Conservation (phyloP, 768 basidiomycete species). For the Leccinum obscurum region DNA sequence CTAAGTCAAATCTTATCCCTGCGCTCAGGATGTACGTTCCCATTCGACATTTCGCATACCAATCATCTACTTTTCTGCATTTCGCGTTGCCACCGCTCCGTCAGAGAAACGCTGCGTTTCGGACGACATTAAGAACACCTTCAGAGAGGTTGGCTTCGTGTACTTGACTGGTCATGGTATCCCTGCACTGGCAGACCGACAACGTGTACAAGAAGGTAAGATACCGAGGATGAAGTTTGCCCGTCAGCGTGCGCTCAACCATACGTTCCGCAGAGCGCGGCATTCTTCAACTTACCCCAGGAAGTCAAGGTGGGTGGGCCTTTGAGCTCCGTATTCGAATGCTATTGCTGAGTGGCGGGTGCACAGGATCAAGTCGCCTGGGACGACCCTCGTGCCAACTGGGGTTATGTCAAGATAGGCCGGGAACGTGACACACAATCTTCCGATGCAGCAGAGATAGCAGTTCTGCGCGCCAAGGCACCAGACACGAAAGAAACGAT, state of each 20-base stretch:
- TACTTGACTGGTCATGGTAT: conserved; percentile 79
- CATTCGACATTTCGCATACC: conserved; percentile 62
- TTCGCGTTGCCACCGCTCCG: conserved; percentile 48
- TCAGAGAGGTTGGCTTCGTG: conserved; percentile 79
- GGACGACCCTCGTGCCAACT: conserved; percentile 83
- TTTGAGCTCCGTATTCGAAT: background rate
- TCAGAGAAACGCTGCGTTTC: conserved; percentile 65
- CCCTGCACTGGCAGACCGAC: conserved; percentile 47
- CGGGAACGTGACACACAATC: conserved; percentile 82
- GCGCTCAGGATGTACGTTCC: conserved; percentile 34
- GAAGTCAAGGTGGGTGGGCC: conserved; percentile 52
- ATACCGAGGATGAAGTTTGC: conserved; percentile 6
- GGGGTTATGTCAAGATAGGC: conserved; percentile 80
- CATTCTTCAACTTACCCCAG: conserved; percentile 68
- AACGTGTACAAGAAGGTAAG: conserved; percentile 65
- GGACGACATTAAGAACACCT: conserved; percentile 66
- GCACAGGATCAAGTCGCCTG: conserved; percentile 63
- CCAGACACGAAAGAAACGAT: conserved; percentile 85
- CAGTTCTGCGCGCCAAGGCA: conserved; percentile 65
- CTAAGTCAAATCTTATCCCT: conserved; percentile 5
- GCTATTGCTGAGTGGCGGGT: background rate
- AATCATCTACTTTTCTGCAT: conserved; percentile 75
- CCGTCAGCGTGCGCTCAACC: background rate
- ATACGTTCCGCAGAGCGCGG: conserved; percentile 55
- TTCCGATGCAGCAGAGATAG: conserved; percentile 69